Base-by-base conservation (phyloP, 805 yeast genomes). In the Metahyphopichia silvanorum region DNA sequence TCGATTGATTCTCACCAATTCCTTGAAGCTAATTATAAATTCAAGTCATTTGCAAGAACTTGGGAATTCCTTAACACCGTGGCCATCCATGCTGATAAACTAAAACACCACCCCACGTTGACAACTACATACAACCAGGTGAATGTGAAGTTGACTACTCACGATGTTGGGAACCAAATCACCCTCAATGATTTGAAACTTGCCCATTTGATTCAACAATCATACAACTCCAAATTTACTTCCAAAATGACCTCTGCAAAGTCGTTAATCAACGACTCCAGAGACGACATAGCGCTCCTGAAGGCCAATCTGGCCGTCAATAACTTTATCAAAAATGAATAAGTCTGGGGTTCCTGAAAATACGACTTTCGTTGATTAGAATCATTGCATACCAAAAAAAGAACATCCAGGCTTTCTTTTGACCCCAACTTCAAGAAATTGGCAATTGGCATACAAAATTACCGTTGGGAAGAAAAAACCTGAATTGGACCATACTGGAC, bases 61-160 rank as follows among this genome's bases (percentile, higher is more conserved):
- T 81, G 89, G 87, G 60, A 74, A 7, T 81, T 82, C 46, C 55
- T 84, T 13, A 78, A 74, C 17, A 66, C 68, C 28, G 69, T 83
- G 1, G 71, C 86, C 1, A 53, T 73, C 57, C 57, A 77, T 32
- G 69, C 84, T 0, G 83, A 81, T 47, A 45, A 66, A 1, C 52
- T 60, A 47, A 81, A 77, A 4, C 91, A 84, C 46, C 94, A 84
- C 51, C 91, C 93, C 0, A 77, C 78, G 0, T 74, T 84, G 9
- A 66, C 63, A 0, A 82, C 82, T 3, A 70, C 77, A 0, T 84
- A 82, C 47, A 84, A 77, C 39, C 57, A 62, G 19, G 83, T 82
- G 1, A 58, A 63, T 11, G 38, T 84, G 3, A 59, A 63, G 16
- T 51, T 82, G 23, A 73, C 79, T 2, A 84, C 91, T 0, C 93